phyloP scores from a whole-genome alignment of 1,284 basidiomycete genomes.

The Microbotryum silenes-acaulis region DNA sequence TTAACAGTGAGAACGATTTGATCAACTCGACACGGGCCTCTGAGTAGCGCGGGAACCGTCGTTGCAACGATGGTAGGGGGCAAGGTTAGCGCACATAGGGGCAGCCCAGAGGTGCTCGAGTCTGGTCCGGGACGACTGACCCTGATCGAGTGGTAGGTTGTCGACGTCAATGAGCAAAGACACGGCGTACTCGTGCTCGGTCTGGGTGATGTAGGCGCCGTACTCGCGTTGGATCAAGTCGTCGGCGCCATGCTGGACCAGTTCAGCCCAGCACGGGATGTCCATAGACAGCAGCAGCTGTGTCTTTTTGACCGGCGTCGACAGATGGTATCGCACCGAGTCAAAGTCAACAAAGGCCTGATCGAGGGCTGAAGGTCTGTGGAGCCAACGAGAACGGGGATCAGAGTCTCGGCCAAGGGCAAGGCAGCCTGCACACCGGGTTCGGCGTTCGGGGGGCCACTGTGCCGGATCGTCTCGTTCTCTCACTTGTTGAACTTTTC shows the following conservation, averaged over 20 bases:
- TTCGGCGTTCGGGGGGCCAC: neutral
- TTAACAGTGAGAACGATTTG: constrained; percentile 73
- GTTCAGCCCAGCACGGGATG: constrained; percentile 93
- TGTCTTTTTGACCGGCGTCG: constrained; percentile 66
- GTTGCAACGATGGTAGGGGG: neutral
- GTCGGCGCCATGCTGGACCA: constrained; percentile 73
- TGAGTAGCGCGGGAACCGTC: constrained; percentile 40
- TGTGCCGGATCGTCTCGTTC: too few relatives aligned
- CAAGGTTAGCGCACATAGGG: neutral
- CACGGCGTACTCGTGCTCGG: constrained; percentile 81
- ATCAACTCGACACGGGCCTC: constrained; percentile 73
- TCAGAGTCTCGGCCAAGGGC: neutral
- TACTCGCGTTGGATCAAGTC: constrained; percentile 80
- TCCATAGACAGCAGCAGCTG: constrained; percentile 84
- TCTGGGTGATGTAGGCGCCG: constrained; percentile 52
- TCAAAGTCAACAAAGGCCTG: constrained; percentile 97
- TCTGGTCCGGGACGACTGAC: constrained; percentile 50
- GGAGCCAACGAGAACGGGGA: neutral
- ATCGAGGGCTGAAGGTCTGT: constrained; percentile 79
- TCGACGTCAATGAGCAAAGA: constrained; percentile 82
- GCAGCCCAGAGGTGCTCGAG: neutral
- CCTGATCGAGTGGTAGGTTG: constrained; percentile 64
- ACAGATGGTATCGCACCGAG: constrained; percentile 87
- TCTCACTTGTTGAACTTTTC: constrained; percentile 80
- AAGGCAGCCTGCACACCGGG: neutral